Evolutionary conservation across 2,329 filamentous ascomycete genomes (phyloP).

Genomic region (Metarhizium humberi): DNA sequence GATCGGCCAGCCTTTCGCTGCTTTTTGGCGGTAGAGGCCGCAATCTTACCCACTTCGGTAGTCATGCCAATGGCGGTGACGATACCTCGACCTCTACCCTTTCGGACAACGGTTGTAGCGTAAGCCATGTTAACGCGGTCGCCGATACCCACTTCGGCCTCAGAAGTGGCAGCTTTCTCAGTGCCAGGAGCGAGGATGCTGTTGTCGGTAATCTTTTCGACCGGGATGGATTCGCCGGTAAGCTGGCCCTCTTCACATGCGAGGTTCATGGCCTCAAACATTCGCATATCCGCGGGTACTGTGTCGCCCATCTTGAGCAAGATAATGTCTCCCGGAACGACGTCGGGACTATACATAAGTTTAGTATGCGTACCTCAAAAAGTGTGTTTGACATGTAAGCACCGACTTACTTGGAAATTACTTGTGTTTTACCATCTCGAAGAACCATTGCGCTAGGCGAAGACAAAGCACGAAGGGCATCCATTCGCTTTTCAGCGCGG

Average conservation of each 20-base stretch:
- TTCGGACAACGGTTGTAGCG: slow-evolving; percentile 62
- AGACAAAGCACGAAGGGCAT: slow-evolving; percentile 50
- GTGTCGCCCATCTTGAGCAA: slow-evolving; percentile 63
- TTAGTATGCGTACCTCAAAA: slow-evolving; percentile 3
- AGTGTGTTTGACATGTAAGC: not conserved
- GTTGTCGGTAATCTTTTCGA: slow-evolving; percentile 53
- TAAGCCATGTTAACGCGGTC: slow-evolving; percentile 69
- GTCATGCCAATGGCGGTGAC: slow-evolving; percentile 64
- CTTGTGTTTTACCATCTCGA: slow-evolving; percentile 47
- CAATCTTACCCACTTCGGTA: slow-evolving; percentile 64
- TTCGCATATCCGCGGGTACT: slow-evolving; percentile 61
- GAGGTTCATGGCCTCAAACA: slow-evolving; percentile 68
- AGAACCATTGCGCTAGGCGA: slow-evolving; percentile 55
- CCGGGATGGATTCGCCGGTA: slow-evolving; percentile 66
- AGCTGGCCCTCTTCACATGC: slow-evolving; percentile 70
- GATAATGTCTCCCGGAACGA: slow-evolving; percentile 65
- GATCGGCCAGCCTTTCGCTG: slow-evolving; percentile 44
- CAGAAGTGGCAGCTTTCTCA: slow-evolving; percentile 34
- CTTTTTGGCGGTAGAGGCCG: slow-evolving; percentile 44
- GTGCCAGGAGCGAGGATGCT: slow-evolving; percentile 33
- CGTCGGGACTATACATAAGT: slow-evolving; percentile 36
- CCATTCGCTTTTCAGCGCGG: slow-evolving; percentile 57
- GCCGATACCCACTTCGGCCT: slow-evolving; percentile 52
- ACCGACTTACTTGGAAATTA: slow-evolving; percentile 45
- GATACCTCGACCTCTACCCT: slow-evolving; percentile 63